A percentile compares a stretch with the other conserved stretches of the same genome.
Conservation (phyloP, 306 rosid genomes). For the Amphicarpaea edgeworthii region DNA sequence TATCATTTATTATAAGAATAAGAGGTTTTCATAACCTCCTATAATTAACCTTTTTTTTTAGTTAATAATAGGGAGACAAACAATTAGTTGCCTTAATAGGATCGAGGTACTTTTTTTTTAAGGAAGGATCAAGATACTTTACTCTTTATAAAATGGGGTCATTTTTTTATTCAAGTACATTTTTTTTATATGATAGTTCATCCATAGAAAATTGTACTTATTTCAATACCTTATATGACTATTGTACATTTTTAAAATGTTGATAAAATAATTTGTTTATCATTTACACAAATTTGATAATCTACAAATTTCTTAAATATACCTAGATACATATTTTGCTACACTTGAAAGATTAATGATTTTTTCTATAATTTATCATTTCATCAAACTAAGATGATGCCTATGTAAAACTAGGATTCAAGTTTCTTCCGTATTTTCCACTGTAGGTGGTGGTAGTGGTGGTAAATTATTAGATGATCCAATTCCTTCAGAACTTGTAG, state of each 20-base stretch:
- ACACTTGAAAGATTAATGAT: slow-evolving; percentile 32
- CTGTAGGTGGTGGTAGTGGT: slow-evolving; percentile 40
- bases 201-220: background rate
- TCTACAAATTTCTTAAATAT: slow-evolving; percentile 22
- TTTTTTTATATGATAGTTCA: background rate
- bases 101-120: no score
- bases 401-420: slow-evolving; percentile 43
- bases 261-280: background rate
- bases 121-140: no score
- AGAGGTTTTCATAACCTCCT: no score
- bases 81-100: no score
- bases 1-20: no score
- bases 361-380: slow-evolving; percentile 8
- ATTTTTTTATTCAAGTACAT: background rate
- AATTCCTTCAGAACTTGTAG: slow-evolving; percentile 27
- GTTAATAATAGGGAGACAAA: no score
- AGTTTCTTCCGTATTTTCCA: slow-evolving; percentile 55
- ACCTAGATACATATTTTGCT: slow-evolving; percentile 40
- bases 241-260: background rate
- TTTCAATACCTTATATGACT: background rate
- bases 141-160: background rate
- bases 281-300: background rate
- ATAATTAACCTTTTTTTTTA: no score
- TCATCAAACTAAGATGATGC: slow-evolving; percentile 42
- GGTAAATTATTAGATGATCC: slow-evolving; percentile 39